A percentile compares a stretch with the other conserved stretches of the same genome.
These are phyloP conservation scores for Annulohypoxylon moriforme DNA, from an alignment of 495 filamentous ascomycete genomes.

Conservation along the genomic window DNA sequence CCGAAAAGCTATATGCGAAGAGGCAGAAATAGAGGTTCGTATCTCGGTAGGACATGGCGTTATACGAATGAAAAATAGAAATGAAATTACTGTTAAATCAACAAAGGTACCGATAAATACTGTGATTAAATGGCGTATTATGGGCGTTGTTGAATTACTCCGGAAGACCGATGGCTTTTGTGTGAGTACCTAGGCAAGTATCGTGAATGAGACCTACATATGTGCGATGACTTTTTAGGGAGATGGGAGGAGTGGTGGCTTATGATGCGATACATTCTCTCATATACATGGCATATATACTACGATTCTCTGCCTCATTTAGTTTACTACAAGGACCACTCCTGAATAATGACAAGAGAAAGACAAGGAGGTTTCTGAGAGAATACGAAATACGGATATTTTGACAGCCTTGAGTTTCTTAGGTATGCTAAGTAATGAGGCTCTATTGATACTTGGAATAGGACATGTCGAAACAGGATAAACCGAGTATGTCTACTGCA, in stretches of 20 bases:
- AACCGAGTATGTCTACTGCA: conserved; percentile 20
- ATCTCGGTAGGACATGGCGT: neutral
- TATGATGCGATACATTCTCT: too few species aligned
- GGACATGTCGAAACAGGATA: neutral
- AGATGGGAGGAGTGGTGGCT: too few species aligned
- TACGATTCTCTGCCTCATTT: too few species aligned
- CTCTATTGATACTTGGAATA: neutral
- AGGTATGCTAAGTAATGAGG: neutral
- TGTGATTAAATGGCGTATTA: neutral
- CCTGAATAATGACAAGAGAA: too few species aligned
- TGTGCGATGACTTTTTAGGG: too few species aligned
- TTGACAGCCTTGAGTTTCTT: neutral
- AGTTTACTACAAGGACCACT: too few species aligned
- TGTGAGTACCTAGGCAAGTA: too few species aligned
- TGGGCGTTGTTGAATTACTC: too few species aligned
- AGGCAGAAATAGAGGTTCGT: conserved; percentile 42
- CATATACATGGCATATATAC: too few species aligned
- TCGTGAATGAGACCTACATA: too few species aligned
- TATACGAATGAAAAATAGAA: neutral
- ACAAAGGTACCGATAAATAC: neutral
- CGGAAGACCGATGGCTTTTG: too few species aligned
- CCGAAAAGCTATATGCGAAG: conserved; percentile 77
- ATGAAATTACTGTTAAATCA: neutral
- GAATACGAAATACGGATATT: too few species aligned
- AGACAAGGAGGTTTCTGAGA: neutral